phyloP scores from a whole-genome alignment of 148 eudicot genomes.

The Mesembryanthemum crystallinum region DNA sequence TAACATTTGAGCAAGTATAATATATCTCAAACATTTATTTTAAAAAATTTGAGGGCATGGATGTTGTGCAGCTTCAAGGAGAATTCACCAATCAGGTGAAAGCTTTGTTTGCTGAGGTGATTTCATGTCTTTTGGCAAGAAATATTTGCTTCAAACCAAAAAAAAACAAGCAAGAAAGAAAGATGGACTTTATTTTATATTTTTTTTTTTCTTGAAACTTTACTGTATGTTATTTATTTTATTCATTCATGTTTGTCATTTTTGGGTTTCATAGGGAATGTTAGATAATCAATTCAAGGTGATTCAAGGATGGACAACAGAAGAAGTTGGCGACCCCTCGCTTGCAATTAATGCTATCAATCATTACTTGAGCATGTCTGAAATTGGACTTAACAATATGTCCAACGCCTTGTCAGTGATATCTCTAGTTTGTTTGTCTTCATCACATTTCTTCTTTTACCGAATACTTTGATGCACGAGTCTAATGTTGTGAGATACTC shows the following conservation, averaged over 20 bases:
- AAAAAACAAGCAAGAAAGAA: no score
- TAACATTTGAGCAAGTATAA: no score
- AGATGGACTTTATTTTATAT: no score
- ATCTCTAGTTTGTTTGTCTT: no score
- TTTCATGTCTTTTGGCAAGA: not conserved
- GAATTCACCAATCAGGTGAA: not conserved
- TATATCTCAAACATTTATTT: not conserved
- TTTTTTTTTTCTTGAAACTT: no score
- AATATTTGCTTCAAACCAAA: no score
- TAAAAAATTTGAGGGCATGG: not conserved
- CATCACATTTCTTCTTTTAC: no score
- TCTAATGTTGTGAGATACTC: no score
- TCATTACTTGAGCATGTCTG: not conserved
- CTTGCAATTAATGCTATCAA: not conserved
- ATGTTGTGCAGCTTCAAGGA: not conserved
- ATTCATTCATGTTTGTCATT: not conserved
- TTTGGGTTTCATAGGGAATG: not conserved
- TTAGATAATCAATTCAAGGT: slow-evolving; percentile 3
- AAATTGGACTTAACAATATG: not conserved
- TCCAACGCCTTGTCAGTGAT: not conserved
- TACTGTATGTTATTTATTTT: no score
- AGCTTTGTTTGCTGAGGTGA: not conserved
- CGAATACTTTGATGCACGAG: no score
- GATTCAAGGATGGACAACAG: not conserved
- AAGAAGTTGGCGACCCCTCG: not conserved